Evolutionary conservation across 1,139 yeast species (phyloP), one percentile per base, ranked within the genome.

Genomic region (Suhomyces ambrosiae): DNA sequence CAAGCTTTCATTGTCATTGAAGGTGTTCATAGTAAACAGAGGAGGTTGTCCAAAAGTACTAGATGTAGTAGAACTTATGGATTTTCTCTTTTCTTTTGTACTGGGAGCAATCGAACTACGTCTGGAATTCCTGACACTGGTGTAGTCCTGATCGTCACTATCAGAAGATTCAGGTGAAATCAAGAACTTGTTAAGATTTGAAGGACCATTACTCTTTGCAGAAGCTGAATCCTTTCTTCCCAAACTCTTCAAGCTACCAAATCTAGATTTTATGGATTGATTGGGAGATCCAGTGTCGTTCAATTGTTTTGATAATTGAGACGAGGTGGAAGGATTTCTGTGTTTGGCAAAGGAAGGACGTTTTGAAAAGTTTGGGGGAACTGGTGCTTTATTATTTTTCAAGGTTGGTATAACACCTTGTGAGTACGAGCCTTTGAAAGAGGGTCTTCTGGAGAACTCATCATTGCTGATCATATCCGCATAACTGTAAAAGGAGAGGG

Each of bases 381-480:
- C 28, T 9, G 27, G 30, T 10, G 36, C 11, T 9, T 35, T 39
- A n/a, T 10, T 17, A 12, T 28, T 28, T 24, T 41, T 29, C 35
- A 40, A 16, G 27, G 63, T 54, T 22, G 70, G 68, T 13, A 60
- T 50, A 10, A 53, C 41, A 3, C 65, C 63, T 33, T 61, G 68
- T 18, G 65, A 56, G 46, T 58, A 59, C 13, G 65, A 55, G 29
- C 57, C 61, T 35, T 60, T 62, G 49, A 64, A 62, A 13, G 82
- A 71, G 15, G 87, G 87, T 57, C 86, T 72, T 55, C 82, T 73
- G 27, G 75, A 64, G 43, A 63, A 65, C 56, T 71, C 86, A 55
- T 83, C 89, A 52, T 74, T 79, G 48, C 69, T 75, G 44, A 86
- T 74, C 73, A 86, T 75, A 50, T 86, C 95, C 4, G 92, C 95